phyloP scores from a whole-genome alignment of 2,329 filamentous ascomycete species.

The Tricladium varicosporioides region DNA sequence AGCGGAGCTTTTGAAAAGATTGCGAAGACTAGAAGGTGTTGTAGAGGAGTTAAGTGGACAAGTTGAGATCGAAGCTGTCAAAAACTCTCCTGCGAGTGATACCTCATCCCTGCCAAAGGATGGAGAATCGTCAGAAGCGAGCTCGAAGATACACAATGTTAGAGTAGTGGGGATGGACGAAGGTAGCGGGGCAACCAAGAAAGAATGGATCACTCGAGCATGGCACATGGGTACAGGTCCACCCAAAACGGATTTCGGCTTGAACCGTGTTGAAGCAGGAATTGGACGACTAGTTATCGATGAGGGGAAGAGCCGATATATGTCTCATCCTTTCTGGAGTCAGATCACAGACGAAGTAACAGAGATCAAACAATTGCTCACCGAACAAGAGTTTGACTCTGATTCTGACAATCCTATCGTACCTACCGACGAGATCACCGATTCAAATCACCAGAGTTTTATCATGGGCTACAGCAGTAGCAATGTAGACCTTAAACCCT shows the following conservation, averaged over 20 bases:
- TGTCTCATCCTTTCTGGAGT: slow-evolving; percentile 74
- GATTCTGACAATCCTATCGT: slow-evolving; percentile 26
- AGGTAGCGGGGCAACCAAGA: slow-evolving; percentile 21
- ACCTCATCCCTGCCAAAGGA: slow-evolving; percentile 22
- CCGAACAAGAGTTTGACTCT: slow-evolving; percentile 29
- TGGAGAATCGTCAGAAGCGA: slow-evolving; percentile 16
- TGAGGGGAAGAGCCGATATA: slow-evolving; percentile 66
- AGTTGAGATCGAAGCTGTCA: slow-evolving; percentile 39
- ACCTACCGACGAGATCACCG: slow-evolving; percentile 50
- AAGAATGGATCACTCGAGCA: slow-evolving; percentile 25
- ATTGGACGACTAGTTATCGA: slow-evolving; percentile 68
- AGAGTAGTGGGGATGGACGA: slow-evolving; percentile 31
- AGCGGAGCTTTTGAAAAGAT: slow-evolving; percentile 67
- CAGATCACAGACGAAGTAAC: slow-evolving; percentile 66
- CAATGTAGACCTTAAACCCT: slow-evolving; percentile 61
- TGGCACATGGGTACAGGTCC: slow-evolving; percentile 27
- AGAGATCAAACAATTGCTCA: slow-evolving; percentile 32
- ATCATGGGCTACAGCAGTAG: slow-evolving; percentile 70
- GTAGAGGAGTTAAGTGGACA: slow-evolving; percentile 68
- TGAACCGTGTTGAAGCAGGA: slow-evolving; percentile 45
- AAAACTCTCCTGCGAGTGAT: slow-evolving; percentile 28
- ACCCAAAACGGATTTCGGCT: slow-evolving; percentile 23
- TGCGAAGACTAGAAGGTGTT: slow-evolving; percentile 73
- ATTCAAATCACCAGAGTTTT: slow-evolving; percentile 68
- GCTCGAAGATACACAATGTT: slow-evolving; percentile 12